Evolutionary conservation across 768 basidiomycete genomes (phyloP).

Genomic region (Mycena epipterygia): DNA sequence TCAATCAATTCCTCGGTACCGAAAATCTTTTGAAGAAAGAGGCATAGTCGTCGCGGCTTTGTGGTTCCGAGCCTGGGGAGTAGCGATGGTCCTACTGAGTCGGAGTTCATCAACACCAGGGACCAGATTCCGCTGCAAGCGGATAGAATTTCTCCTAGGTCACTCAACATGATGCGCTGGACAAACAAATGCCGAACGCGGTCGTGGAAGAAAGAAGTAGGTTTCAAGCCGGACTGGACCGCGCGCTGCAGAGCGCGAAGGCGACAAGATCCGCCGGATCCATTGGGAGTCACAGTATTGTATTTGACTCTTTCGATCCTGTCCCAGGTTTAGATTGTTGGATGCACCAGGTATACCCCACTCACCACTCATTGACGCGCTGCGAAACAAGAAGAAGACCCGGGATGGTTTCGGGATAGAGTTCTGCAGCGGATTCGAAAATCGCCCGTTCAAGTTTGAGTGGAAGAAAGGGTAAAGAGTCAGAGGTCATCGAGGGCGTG

Average conservation of each 20-base stretch:
- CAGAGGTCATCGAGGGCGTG: no score
- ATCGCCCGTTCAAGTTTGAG: slow-evolving; percentile 5
- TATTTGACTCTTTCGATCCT: slow-evolving; percentile 15
- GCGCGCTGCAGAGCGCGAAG: background rate
- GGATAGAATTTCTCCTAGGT: background rate
- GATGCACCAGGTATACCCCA: background rate
- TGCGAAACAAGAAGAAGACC: background rate
- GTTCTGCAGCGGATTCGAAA: background rate
- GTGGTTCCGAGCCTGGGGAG: background rate
- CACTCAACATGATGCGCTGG: no score
- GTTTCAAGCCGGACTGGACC: background rate
- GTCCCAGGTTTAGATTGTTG: no score
- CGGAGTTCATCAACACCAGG: background rate
- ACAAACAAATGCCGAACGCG: slow-evolving; percentile 1
- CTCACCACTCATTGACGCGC: slow-evolving; percentile 16
- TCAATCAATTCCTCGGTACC: background rate
- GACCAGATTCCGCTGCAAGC: background rate
- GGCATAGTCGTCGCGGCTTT: background rate
- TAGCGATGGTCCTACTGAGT: background rate
- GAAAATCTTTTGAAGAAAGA: background rate
- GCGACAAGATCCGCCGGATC: background rate
- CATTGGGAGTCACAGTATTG: background rate
- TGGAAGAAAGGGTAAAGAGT: background rate
- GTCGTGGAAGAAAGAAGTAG: background rate
- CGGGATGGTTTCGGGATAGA: background rate